Evolutionary conservation across 345 rosid genomes (phyloP), one percentile per base, ranked within the genome.

Genomic region (Gossypium anomalum): DNA sequence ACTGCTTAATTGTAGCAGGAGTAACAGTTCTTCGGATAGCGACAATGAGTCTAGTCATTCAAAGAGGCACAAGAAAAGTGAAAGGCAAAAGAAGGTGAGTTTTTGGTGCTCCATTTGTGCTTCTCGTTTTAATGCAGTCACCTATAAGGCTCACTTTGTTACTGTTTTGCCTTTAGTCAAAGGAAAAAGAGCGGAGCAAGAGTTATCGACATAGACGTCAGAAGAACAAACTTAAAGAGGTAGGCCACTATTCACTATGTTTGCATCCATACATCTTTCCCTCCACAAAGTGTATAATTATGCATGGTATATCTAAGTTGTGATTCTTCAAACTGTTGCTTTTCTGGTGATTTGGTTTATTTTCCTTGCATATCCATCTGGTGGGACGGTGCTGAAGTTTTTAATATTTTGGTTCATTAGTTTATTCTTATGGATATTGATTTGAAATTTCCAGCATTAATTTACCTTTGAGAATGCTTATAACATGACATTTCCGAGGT

Each of bases 181-280:
- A 91, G 80, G 92, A 90, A 51, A 93, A 89, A 85, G 98, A 87
- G 2, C 75, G 84, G 71, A 89, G 89, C 76, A 89, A 91, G 85
- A 87, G 84, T 63, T 93, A 74, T 81, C 91, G 77, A 66, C 90
- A 88, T 76, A 91, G 87, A 82, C 91, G 87, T 47, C 88, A 86
- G 67, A 93, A 90, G 88, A 83, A 68, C 70, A 93, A 88, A 83
- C 85, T n/a, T 23, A 89, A 88, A 79, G 93, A 95, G 97, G 99
- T 91, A 83, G 69, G 83, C 10, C 13, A 49, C 52, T 78, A 19
- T 67, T 80, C 80, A 82, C 68, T 15, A 64, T 34, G 41, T 34
- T 34, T 34, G 41, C 7, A 34, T 34, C 41, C 41, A 34, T 75
- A 23, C 47, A 10, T 11, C 9, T 9, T 5, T 34, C 73, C 2